Evolutionary conservation across 2,329 filamentous ascomycete species (phyloP).

Genomic region (Fusarium concolor): DNA sequence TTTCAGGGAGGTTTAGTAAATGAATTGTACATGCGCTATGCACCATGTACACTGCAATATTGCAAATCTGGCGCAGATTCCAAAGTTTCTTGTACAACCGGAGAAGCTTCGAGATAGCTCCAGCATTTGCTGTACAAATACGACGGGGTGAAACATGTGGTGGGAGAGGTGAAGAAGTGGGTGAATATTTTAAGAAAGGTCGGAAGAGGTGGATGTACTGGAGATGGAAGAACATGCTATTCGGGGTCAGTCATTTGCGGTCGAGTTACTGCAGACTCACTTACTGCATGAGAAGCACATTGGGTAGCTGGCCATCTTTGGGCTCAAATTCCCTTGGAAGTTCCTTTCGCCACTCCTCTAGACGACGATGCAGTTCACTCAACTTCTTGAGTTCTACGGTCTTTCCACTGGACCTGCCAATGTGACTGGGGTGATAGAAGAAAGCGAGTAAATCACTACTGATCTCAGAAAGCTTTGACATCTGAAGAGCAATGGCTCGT

Average conservation of each 20-base stretch:
- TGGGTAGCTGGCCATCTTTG: conserved; percentile 88
- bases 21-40: conserved; percentile 97
- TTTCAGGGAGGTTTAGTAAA: conserved; percentile 90
- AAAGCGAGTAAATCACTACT: conserved; percentile 88
- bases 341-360: conserved; percentile 89
- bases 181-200: conserved; percentile 92
- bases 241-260: conserved; percentile 14
- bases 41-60: conserved; percentile 94
- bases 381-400: conserved; percentile 90
- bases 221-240: conserved; percentile 96
- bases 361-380: conserved; percentile 87
- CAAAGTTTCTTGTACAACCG: conserved; percentile 93
- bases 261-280: conserved; percentile 52
- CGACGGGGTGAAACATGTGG: conserved; percentile 89
- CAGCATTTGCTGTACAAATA: conserved; percentile 89
- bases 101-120: conserved; percentile 92
- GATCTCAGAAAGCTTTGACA: conserved; percentile 89
- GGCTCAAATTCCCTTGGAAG: conserved; percentile 89
- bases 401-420: conserved; percentile 75
- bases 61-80: conserved; percentile 92
- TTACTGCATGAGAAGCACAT: conserved; percentile 85
- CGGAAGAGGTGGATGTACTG: conserved; percentile 96
- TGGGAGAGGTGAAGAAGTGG: conserved; percentile 83
- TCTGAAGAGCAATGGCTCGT: conserved; percentile 82
- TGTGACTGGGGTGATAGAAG: conserved; percentile 87